A percentile compares a stretch with the other conserved stretches of the same genome.
Conservation (phyloP, 192 early-diverging fungal species). For the Diversispora epigaea region DNA sequence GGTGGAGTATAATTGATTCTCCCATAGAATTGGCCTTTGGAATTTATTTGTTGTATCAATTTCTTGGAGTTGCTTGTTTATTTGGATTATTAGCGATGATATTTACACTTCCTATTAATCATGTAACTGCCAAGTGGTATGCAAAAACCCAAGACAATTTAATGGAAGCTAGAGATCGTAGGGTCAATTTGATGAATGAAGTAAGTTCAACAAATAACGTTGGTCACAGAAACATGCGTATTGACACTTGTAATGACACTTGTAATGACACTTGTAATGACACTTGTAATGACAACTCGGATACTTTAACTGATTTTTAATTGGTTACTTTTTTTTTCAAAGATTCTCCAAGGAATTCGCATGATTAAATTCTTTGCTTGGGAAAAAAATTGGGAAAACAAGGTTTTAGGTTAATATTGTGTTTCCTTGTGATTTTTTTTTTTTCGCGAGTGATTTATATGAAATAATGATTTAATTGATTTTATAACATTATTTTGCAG, state of each 20-base stretch:
- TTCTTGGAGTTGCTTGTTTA: constrained; percentile 64
- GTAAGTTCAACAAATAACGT: constrained; percentile 34
- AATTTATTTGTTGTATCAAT: constrained; percentile 65
- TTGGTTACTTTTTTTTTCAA: constrained; percentile 33
- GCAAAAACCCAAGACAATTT: constrained; percentile 56
- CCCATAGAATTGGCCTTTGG: constrained; percentile 67
- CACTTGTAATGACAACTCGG: background rate
- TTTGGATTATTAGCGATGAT: constrained; percentile 41
- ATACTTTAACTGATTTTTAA: constrained; percentile 31
- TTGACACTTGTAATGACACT: constrained; percentile 28
- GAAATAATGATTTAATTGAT: background rate
- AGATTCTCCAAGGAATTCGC: constrained; percentile 76
- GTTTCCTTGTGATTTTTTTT: no score
- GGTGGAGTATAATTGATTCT: constrained; percentile 53
- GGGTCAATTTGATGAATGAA: constrained; percentile 66
- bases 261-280: background rate
- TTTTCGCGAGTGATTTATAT: background rate
- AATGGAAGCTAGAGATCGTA: constrained; percentile 62
- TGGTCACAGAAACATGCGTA: constrained; percentile 21
- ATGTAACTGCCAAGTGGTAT: constrained; percentile 31
- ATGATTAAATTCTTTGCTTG: constrained; percentile 93
- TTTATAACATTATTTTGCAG: constrained; percentile 29
- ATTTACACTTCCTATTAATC: constrained; percentile 38
- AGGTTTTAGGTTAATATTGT: constrained; percentile 59
- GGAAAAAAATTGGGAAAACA: constrained; percentile 57